Evolutionary conservation across 768 basidiomycete species (phyloP).

Genomic region (Agaricus bisporus): DNA sequence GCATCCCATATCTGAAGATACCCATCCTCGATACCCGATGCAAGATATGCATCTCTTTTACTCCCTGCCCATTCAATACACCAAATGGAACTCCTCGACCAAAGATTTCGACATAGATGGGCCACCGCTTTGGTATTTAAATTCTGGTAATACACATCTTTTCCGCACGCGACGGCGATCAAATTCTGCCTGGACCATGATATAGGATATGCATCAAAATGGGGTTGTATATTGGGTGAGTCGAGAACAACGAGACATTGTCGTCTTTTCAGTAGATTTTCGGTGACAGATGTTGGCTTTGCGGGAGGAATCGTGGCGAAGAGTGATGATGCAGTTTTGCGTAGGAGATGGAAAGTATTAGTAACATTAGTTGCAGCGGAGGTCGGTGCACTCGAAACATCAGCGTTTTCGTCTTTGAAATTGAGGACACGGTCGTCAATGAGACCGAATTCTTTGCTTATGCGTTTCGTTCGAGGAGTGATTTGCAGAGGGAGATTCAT

Average conservation of each 20-base stretch:
- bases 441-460: constrained; percentile 57
- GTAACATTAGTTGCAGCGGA: constrained; percentile 23
- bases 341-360: constrained; percentile 41
- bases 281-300: constrained; percentile 44
- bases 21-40: constrained; percentile 46
- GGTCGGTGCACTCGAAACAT: background rate
- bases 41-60: constrained; percentile 35
- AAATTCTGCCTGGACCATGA: constrained; percentile 54
- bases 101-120: constrained; percentile 38
- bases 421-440: constrained; percentile 49
- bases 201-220: constrained; percentile 52
- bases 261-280: constrained; percentile 46
- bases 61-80: constrained; percentile 48
- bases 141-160: constrained; percentile 58
- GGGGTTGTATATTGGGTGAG: constrained; percentile 51
- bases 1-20: constrained; percentile 52
- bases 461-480: constrained; percentile 63
- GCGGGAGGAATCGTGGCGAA: constrained; percentile 26
- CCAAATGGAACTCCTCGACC: constrained; percentile 28
- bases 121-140: constrained; percentile 48
- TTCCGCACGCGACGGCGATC: constrained; percentile 58
- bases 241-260: constrained; percentile 59
- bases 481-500: constrained; percentile 47
- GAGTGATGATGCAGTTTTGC: constrained; percentile 46
- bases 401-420: constrained; percentile 35